Evolutionary conservation across 2,329 filamentous ascomycete genomes (phyloP).

Genomic region (Colletotrichum aenigma): DNA sequence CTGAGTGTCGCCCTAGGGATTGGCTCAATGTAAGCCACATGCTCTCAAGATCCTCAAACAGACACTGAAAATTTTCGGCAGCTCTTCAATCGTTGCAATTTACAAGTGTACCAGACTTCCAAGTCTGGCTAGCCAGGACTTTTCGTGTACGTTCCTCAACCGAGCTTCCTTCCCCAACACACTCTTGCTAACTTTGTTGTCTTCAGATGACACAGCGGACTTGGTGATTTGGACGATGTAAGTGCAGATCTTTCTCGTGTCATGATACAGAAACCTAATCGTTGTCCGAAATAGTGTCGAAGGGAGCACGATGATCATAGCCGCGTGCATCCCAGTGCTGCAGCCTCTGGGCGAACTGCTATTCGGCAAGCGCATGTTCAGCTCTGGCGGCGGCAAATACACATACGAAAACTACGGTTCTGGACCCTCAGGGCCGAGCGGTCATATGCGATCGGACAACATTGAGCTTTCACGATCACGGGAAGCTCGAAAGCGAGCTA

Average conservation of each 20-base stretch:
- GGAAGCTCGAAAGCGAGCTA: not conserved
- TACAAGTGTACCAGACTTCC: conserved; percentile 40
- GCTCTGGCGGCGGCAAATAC: not conserved
- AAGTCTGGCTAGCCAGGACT: conserved; percentile 26
- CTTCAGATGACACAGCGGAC: conserved; percentile 39
- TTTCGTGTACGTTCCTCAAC: conserved; percentile 23
- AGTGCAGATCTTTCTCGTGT: not conserved
- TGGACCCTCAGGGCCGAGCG: not conserved
- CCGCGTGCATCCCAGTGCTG: conserved; percentile 37
- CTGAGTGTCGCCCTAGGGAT: conserved; percentile 41
- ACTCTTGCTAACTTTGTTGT: not conserved
- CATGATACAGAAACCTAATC: no score
- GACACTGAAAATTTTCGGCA: not conserved
- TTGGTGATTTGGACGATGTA: conserved; percentile 51
- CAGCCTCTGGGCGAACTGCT: conserved; percentile 28
- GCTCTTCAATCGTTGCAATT: conserved; percentile 29
- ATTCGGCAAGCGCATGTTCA: conserved; percentile 19
- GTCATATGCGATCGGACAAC: not conserved
- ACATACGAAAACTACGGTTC: conserved; percentile 1
- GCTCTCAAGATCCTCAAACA: not conserved
- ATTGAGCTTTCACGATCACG: not conserved
- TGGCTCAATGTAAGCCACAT: conserved; percentile 35
- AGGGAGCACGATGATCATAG: conserved; percentile 37
- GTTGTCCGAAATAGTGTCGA: conserved; percentile 28
- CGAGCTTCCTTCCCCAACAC: not conserved